Evolutionary conservation across 139 green algal species (phyloP).

Genomic region (Edaphochlamys debaryana): DNA sequence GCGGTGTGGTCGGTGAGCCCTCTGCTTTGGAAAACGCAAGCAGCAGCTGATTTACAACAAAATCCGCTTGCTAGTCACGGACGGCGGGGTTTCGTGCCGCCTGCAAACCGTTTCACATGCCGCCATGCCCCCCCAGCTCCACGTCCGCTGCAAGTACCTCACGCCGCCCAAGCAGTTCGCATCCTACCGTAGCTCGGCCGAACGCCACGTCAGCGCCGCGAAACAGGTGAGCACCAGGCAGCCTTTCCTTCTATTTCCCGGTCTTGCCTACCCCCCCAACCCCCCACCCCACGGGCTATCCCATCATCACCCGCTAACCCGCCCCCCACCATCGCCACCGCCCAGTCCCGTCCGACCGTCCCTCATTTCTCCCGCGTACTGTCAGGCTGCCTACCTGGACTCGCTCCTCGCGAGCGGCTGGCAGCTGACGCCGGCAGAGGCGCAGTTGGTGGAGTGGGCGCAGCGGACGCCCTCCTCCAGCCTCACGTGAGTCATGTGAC

Average conservation of each 20-base stretch:
- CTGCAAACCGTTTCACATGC: no score
- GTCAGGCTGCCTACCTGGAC: conserved; percentile 20
- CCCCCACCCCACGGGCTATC: no score
- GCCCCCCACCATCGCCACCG: no score
- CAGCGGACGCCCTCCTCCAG: not conserved
- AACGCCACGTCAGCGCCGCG: conserved; percentile 15
- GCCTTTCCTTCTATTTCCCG: not conserved
- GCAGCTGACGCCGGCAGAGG: not conserved
- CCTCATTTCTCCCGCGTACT: not conserved
- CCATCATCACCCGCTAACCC: no score
- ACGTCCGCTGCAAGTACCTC: conserved; percentile 25
- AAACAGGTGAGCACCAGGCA: not conserved
- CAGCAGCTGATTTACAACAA: no score
- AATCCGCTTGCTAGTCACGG: no score
- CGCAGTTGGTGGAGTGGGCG: not conserved
- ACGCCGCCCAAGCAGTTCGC: conserved; percentile 14
- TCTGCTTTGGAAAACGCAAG: no score
- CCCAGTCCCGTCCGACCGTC: no score
- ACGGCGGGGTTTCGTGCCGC: no score
- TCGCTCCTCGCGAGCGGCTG: not conserved
- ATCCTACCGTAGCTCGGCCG: not conserved
- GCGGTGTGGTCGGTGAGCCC: conserved; percentile 32
- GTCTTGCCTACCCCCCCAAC: no score
- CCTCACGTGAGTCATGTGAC: no score
- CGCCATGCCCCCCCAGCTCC: not conserved